Base-by-base conservation (phyloP, 2,329 filamentous ascomycete species). In the Penicillium fuscoglaucum region DNA sequence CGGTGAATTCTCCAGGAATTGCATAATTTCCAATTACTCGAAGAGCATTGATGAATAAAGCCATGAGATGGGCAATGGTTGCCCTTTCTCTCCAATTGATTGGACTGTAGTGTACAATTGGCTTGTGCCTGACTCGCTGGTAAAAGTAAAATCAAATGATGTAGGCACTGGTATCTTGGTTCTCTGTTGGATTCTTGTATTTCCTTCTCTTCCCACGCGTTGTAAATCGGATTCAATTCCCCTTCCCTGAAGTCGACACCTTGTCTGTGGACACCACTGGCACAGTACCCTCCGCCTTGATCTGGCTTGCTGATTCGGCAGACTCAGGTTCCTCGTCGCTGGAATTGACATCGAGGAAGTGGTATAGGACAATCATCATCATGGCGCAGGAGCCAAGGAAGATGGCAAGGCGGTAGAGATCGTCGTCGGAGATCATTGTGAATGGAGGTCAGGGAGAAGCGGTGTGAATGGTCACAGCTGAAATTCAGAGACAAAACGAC, bases 261-360 rank as follows among this genome's bases (percentile, higher is more conserved):
- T 55, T 51, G 35, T 59, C 52, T 54, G 50, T 43, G 45, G 58
- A 29, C 4, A 29, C 29, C 17, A 17, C 26, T 17, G 50, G 21
- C 10, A 40, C 35, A n/a, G 44, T 8, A 10, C 4, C 19, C 45
- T 35, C 37, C 19, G 44, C 48, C 44, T 60, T 61, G 24, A 58
- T 49, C 1, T 63, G 48, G 44, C 62, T 68, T 17, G 51, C 48
- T 37, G 44, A 26, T 10, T 55, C 35, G 19, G 54, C 33, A 12
- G 57, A 33, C 15, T 61, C 57, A 3, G 61, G 47, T 8, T 69
- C 66, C 43, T 80, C 77, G 58, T 88, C 83, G 65, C 83, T 82
- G n/a, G 91, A 86, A 73, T 99, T 98, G 80, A 96, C 85, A 76
- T 98, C 93, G 70, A 99, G 87, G 79, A 96, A 98, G 77, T 98